Base-by-base conservation (phyloP, 495 filamentous ascomycete genomes). In the Aspergillus olivimuriae region DNA sequence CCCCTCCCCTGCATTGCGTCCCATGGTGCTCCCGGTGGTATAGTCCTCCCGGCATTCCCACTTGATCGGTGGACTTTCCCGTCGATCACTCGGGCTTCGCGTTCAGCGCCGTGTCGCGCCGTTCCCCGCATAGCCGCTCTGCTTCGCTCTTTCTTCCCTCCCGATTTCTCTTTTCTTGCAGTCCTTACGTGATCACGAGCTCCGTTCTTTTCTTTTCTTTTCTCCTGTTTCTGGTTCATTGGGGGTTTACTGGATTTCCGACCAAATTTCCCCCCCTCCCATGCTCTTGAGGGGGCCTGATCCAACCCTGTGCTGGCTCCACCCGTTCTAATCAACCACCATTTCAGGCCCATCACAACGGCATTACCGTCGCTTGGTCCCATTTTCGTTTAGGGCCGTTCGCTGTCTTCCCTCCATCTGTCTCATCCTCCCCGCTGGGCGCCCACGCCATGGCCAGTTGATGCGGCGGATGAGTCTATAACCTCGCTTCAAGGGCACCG, bases 391-490 rank as follows among this genome's bases (percentile, higher is more conserved):
- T 32, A 46, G 41, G 43, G 49, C 36, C 30, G 15, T 49, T 53
- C 44, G 22, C 41, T 18, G 33, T 47, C 28, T 30, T 16, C 21
- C 17, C 19, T 35, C 36, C 15, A 23, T 30, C 36, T 31, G 12
- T 42, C 36, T 16, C 37, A 33, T 42, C 51, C 43, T 46, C 49
- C 43, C 42, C n/a, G n/a, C n/a, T n/a, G n/a, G n/a, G n/a, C n/a
- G 19, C 52, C 53, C 45, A 34, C 61, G 57, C 47, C 54, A 73
- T 73, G 69, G 66, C 63, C 58, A 43, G 52, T 62, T 68, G 60
- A 68, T 66, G 47, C 55, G 51, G 57, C 67, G 64, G 59, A 69
- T 69, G 65, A 69, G 63, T 69, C 49, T 57, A 63, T 68, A 68
- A 60, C 57, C 55, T 63, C 55, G 39, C 36, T 43, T 47, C 48